Evolutionary conservation across 1,284 basidiomycete genomes (phyloP), one percentile per base, ranked within the genome.

Genomic region (Rugosomyces carneus): DNA sequence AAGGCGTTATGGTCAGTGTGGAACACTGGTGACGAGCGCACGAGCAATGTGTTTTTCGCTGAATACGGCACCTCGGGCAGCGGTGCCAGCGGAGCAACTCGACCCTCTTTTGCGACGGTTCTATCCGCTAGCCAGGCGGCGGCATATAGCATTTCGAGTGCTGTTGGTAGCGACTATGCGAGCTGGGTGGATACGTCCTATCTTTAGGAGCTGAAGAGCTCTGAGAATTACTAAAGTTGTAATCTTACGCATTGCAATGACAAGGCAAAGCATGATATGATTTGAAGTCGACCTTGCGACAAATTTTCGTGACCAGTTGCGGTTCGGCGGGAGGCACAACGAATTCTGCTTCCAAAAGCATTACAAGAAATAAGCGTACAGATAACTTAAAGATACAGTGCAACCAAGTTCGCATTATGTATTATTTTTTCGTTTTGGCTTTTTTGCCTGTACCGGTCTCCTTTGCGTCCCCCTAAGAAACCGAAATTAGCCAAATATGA

Each of bases 1-100:
- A 61, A 62, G 23, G 65, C 69, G 1, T 54, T 76, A 9, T 76
- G 75, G 75, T 70, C 68, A 0, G 54, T 65, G n/a, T 76, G 75
- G 73, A 64, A 66, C 43, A 49, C 58, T 1, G 62, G 59, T 10
- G 64, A 66, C 21, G 58, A 63, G 13, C 61, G 63, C 23, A 74
- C 68, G 0, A 67, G 68, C 44, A 51, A 74, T 44, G 58, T 75
- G n/a, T 50, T 72, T 39, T 71, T 72, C 42, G 75, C 66, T 1
- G 74, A 76, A 21, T 75, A 64, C 57, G 68, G 71, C 51, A 73
- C 63, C 40, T 65, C 63, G 1, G 72, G 72, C 1, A 59, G 62
- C 18, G 73, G 72, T 1, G 56, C 67, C n/a, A 54, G 53, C 26
- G 59, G 60, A 20, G 60, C 64, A 5, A 23, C 49, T 15, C 60